phyloP scores from a whole-genome alignment of 768 basidiomycete genomes.

The Naganishia randhawae region DNA sequence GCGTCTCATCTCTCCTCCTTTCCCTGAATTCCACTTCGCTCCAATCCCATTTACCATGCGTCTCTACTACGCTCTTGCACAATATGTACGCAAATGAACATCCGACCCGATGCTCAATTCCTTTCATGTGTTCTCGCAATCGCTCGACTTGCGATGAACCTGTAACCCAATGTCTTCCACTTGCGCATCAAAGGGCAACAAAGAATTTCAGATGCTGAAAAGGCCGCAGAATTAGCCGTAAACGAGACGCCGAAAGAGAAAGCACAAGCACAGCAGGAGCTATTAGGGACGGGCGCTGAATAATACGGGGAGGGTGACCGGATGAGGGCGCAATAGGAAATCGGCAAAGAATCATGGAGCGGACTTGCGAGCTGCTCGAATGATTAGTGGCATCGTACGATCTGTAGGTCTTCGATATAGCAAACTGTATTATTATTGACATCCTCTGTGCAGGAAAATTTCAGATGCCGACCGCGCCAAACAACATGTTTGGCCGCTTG shows the following conservation, averaged over 20 bases:
- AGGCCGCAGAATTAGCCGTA: constrained; percentile 11
- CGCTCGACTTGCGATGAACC: background rate
- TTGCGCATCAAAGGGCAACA: constrained; percentile 21
- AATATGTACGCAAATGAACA: no score
- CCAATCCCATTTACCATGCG: no score
- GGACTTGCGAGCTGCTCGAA: background rate
- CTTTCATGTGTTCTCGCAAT: background rate
- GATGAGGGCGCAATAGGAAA: background rate
- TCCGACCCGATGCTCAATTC: background rate
- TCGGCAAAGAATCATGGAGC: background rate
- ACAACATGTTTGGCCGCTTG: no score
- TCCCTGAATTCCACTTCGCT: no score
- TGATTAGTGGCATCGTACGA: background rate
- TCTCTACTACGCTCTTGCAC: no score
- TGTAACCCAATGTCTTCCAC: background rate
- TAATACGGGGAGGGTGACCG: background rate
- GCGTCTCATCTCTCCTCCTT: no score
- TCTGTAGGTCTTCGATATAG: background rate
- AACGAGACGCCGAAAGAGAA: constrained; percentile 12
- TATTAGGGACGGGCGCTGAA: constrained; percentile 3
- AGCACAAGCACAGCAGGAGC: constrained; percentile 13
- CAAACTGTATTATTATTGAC: background rate
- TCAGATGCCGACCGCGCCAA: no score
- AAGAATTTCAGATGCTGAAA: constrained; percentile 20
- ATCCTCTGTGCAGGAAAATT: no score